Evolutionary conservation across 1,284 basidiomycete species (phyloP).

Genomic region (Testicularia cyperi): DNA sequence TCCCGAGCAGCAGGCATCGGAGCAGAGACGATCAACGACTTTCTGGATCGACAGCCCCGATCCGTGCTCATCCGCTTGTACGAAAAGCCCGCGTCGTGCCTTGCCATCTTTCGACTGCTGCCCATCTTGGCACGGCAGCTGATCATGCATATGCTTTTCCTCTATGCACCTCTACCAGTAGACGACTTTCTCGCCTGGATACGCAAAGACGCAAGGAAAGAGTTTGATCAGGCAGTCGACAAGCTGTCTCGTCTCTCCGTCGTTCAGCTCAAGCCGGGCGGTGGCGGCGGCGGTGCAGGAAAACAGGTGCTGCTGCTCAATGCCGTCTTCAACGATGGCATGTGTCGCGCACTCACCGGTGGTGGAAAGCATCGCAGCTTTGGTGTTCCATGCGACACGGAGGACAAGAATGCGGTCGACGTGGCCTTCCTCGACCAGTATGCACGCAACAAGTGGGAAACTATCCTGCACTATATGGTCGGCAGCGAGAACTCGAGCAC

Average conservation of each 20-base stretch:
- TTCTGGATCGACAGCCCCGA: constrained; percentile 82
- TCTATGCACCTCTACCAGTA: constrained; percentile 73
- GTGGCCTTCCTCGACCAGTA: constrained; percentile 76
- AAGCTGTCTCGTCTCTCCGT: constrained; percentile 41
- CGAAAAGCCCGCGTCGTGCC: constrained; percentile 83
- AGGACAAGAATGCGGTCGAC: constrained; percentile 62
- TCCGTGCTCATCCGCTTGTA: constrained; percentile 81
- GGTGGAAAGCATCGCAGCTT: constrained; percentile 89
- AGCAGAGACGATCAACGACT: constrained; percentile 64
- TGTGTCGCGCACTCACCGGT: constrained; percentile 57
- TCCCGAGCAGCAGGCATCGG: constrained; percentile 37
- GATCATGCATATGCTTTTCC: constrained; percentile 87
- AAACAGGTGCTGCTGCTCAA: constrained; percentile 61
- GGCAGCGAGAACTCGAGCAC: constrained; percentile 76
- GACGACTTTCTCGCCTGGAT: constrained; percentile 82
- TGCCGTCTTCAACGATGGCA: constrained; percentile 49
- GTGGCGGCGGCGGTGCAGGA: neutral
- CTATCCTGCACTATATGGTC: constrained; percentile 97
- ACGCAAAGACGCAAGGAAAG: constrained; percentile 66
- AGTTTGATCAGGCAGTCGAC: constrained; percentile 29
- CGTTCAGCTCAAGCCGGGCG: constrained; percentile 19
- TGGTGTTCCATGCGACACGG: constrained; percentile 72
- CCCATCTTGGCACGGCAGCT: constrained; percentile 84
- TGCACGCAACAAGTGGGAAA: constrained; percentile 93
- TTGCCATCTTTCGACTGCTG: constrained; percentile 87